These are phyloP conservation scores for Yamadazyma laniorum DNA, from an alignment of 805 yeast species.

Conservation along the genomic window DNA sequence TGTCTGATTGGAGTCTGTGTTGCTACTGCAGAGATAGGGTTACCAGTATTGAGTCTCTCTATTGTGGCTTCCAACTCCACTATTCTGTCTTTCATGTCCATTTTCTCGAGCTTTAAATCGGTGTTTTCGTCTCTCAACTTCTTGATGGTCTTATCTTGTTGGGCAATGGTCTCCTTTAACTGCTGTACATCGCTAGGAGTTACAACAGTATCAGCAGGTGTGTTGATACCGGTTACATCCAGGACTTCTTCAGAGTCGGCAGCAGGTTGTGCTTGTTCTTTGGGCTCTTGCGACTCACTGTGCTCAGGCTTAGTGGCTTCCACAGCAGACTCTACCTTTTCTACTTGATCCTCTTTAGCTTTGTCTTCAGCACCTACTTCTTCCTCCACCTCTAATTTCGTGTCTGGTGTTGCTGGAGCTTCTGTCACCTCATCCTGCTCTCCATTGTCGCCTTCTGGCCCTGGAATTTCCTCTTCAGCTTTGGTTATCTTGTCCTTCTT, in stretches of 20 bases:
- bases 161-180: conserved; percentile 26
- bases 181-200: conserved; percentile 12
- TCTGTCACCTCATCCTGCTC: background rate
- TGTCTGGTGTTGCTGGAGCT: conserved; percentile 1
- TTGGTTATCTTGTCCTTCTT: conserved; percentile 6
- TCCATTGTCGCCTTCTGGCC: conserved; percentile 11
- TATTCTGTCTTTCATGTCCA: conserved; percentile 39
- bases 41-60: conserved; percentile 9
- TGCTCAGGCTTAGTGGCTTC: background rate
- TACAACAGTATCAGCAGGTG: conserved; percentile 1
- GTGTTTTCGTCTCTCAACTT: conserved; percentile 42
- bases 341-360: conserved; percentile 3
- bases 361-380: conserved; percentile 2
- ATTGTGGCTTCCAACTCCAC: conserved; percentile 27
- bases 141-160: conserved; percentile 34
- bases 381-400: conserved; percentile 4
- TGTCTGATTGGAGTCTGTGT: conserved; percentile 8
- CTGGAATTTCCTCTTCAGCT: conserved; percentile 8
- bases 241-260: conserved; percentile 5
- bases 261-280: background rate
- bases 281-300: no score
- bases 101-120: conserved; percentile 35
- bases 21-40: background rate
- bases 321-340: conserved; percentile 6
- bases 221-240: conserved; percentile 1